phyloP scores from a whole-genome alignment of 2,329 filamentous ascomycete species.

The Thyridium curvatum region DNA sequence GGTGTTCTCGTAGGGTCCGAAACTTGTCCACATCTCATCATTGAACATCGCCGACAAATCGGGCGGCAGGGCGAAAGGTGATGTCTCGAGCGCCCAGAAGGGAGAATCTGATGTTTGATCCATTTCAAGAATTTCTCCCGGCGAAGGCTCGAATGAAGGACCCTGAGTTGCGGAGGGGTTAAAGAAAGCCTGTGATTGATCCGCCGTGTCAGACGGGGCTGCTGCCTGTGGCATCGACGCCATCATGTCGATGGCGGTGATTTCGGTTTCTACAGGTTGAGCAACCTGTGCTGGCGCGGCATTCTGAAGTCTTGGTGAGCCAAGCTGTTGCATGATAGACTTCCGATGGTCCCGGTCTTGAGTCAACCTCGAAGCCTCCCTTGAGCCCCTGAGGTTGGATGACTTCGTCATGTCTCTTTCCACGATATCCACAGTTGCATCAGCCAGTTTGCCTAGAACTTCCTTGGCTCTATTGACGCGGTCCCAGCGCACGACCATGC shows the following conservation, averaged over 20 bases:
- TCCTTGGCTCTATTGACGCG: constrained; percentile 5
- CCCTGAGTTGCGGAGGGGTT: too few relatives aligned
- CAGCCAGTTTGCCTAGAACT: constrained; percentile 3
- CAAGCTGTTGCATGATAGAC: constrained; percentile 4
- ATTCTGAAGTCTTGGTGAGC: background rate
- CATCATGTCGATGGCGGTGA: too few relatives aligned
- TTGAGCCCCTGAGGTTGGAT: background rate
- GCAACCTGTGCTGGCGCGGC: too few relatives aligned
- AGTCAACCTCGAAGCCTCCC: background rate
- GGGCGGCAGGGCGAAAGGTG: background rate
- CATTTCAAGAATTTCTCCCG: too few relatives aligned
- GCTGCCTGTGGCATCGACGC: too few relatives aligned
- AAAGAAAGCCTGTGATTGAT: too few relatives aligned
- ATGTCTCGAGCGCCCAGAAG: background rate
- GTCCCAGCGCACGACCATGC: constrained; percentile 11
- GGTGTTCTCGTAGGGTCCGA: background rate
- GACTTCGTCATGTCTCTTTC: constrained; percentile 6
- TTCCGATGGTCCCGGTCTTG: constrained; percentile 1
- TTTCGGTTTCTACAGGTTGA: too few relatives aligned
- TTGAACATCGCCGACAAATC: background rate
- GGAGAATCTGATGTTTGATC: too few relatives aligned
- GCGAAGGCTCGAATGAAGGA: too few relatives aligned
- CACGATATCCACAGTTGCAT: constrained; percentile 7
- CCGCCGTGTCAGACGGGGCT: too few relatives aligned
- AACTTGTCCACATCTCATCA: background rate